A percentile compares a stretch with the other conserved stretches of the same genome.
phyloP scores from a whole-genome alignment of 768 basidiomycete species.

The Podaxis sp. region DNA sequence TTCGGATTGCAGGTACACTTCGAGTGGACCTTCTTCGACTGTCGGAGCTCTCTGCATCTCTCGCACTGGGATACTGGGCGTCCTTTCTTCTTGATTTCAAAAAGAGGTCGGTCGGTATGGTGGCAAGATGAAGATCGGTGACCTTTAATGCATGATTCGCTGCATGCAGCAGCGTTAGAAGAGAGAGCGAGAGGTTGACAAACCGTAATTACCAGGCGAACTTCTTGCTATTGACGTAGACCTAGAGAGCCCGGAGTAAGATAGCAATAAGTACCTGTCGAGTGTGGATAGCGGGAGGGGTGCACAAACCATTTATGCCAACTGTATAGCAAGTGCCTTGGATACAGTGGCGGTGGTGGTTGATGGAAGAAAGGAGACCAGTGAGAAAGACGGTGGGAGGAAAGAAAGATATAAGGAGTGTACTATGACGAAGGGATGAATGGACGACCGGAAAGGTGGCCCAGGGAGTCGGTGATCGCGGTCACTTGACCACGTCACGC shows the following conservation, averaged over 20 bases:
- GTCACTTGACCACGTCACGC: constrained; percentile 12
- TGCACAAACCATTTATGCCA: constrained; percentile 14
- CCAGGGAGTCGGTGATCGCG: not conserved
- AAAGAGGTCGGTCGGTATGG: constrained; percentile 87
- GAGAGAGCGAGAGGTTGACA: not conserved
- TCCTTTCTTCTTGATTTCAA: constrained; percentile 92
- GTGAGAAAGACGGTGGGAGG: constrained; percentile 7
- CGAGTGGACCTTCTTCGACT: constrained; percentile 78
- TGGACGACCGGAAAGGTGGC: not conserved
- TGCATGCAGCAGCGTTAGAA: constrained; percentile 28
- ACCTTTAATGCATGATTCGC: constrained; percentile 93
- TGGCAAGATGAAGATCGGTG: constrained; percentile 88
- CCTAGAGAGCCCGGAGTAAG: constrained; percentile 35
- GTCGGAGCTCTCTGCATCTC: constrained; percentile 79
- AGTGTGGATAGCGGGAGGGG: too few relatives aligned
- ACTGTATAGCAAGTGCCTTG: not conserved
- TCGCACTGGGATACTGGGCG: constrained; percentile 89
- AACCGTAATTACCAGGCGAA: constrained; percentile 62
- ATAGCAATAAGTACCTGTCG: not conserved
- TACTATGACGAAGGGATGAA: not conserved
- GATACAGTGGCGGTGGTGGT: constrained; percentile 2
- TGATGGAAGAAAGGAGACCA: not conserved
- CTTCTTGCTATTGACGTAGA: constrained; percentile 74
- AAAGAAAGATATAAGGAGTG: constrained; percentile 4
- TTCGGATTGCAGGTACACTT: constrained; percentile 71